Conservation (phyloP, 306 rosid species). For the Psophocarpus tetragonolobus region DNA sequence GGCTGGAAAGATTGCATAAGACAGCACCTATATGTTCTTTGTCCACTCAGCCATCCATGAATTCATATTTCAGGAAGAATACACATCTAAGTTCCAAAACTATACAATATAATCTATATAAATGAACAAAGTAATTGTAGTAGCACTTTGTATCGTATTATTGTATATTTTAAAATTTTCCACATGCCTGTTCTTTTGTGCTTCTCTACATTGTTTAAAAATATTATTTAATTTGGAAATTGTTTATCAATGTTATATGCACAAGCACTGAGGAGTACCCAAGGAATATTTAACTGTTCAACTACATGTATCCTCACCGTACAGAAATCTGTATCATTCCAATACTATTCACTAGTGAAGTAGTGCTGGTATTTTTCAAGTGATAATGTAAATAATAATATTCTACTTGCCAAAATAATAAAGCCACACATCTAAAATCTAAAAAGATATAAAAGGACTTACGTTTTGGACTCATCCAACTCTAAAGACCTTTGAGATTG, state of each 20-base stretch:
- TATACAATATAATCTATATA: not conserved
- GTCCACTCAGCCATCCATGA: conserved; percentile 9
- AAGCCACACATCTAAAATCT: not conserved
- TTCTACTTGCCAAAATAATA: not conserved
- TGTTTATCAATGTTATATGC: not conserved
- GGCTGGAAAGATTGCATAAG: not conserved
- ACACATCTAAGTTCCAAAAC: not conserved
- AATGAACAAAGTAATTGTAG: not conserved
- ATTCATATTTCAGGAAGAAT: conserved; percentile 23
- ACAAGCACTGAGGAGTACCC: not conserved
- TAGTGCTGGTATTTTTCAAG: conserved; percentile 6
- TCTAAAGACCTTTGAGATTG: conserved; percentile 33
- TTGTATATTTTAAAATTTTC: not conserved
- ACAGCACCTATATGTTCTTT: conserved; percentile 1
- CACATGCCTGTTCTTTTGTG: not conserved
- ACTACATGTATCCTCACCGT: not conserved
- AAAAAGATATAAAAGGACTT: conserved; percentile 37
- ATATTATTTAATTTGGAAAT: not conserved
- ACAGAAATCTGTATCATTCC: conserved; percentile 1
- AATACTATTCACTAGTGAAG: not conserved
- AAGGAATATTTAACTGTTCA: not conserved
- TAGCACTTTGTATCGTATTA: no score
- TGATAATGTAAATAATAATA: conserved; percentile 12
- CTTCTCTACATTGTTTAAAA: conserved; percentile 15
- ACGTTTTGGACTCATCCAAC: conserved; percentile 45